Base-by-base conservation (phyloP, 768 basidiomycete genomes). In the Lactarius tabidus region DNA sequence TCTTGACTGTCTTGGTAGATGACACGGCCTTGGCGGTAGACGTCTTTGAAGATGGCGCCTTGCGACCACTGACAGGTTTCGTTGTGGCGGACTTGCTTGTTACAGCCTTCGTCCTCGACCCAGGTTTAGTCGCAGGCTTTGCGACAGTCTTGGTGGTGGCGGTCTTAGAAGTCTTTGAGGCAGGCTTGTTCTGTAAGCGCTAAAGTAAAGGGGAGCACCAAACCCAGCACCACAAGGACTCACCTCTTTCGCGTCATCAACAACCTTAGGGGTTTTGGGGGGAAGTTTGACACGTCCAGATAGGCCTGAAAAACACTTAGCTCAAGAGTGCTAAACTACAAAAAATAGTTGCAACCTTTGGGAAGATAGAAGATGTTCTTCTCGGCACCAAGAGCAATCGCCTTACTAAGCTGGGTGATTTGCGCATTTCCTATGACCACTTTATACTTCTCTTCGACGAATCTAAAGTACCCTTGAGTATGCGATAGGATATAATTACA, bases 321-420 rank as follows among this genome's bases (percentile, higher is more conserved):
- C 31, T 64, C 28, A 56, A 60, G 9, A 55, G 58, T 45, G 59
- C 28, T 36, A 35, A 35, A 51, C 17, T 57, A 54, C 15, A 35
- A 62, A 36, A 39, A 26, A 54, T 29, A n/a, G 48, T 45, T 67
- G 67, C 71, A 73, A 87, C 95, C 95, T 82, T 95, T 96, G 71
- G 95, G 95, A 41, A 96, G 82, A 31, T 85, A 79, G 75, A 98
- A 95, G 69, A 88, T 79, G 60, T 87, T 86, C 75, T 90, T 92
- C 73, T 94, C 90, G 39, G 84, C 85, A 61, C 95, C 94, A n/a
- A 82, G 78, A 60, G 84, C 78, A 73, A 98, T 88, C 61, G 95
- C 93, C 70, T 82, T 86, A 65, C 88, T 84, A 71, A 98, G 83
- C 77, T 91, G 88, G 53, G 83, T 85, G 71, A 79, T 83, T 77